Base-by-base conservation (phyloP, 306 rosid genomes). In the Datisca glomerata region DNA sequence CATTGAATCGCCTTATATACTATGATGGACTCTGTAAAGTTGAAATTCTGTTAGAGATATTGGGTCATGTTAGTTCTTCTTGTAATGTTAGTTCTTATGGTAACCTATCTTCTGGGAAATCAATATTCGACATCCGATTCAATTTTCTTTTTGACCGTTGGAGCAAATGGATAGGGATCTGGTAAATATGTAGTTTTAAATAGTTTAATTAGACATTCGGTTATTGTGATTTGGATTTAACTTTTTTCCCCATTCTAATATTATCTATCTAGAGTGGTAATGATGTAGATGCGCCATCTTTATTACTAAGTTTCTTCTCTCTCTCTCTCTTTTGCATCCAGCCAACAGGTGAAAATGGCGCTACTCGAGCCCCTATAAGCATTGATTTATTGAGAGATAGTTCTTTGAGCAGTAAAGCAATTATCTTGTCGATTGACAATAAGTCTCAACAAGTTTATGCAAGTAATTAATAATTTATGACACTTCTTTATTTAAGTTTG, bases 331-430 rank as follows among this genome's bases (percentile, higher is more conserved):
- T n/a, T 28, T 45, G 23, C 18, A 37, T 69, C 25, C 77, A 89
- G 98, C 98, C 98, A 48, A 89, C 98, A 7, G 95, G 95, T 47
- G 98, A 89, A 53, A 89, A 84, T 58, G 98, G 98, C 52, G 98
- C 95, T 55, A 89, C 98, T 8, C 77, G 98, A 3, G 95, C 95
- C 53, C 98, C 95, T 21, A 84, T 89, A 51, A 68, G 77, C 69
- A 80, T 89, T 56, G 93, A 80, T 68, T 78, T 89, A 60, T 95
- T 77, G 65, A 65, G 83, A 43, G 98, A 89, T 52, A 65, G 65
- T 34, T 64, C 91, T 17, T 59, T 89, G 86, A 89, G 92, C 79
- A 89, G 91, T 79, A 89, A 84, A 70, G 80, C 91, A 10, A 89
- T 89, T 51, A 64, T 84, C 27, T 52, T 89, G 68, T 95, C 74